Evolutionary conservation across 371 early-diverging fungal species (phyloP).

Genomic region (Choanephora cucurbitarum): DNA sequence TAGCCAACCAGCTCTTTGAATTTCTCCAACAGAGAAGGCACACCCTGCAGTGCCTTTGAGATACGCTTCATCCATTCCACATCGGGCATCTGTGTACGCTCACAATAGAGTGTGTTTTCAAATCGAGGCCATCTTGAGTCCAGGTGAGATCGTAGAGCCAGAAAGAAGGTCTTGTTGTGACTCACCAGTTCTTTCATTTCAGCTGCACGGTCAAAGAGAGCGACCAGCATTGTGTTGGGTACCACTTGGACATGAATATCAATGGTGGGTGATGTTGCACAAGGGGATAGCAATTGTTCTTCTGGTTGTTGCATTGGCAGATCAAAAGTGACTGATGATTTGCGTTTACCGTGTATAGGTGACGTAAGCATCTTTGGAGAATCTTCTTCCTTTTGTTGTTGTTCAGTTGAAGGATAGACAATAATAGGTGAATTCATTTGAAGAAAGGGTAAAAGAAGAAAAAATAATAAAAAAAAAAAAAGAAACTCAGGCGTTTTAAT

Average conservation of each 20-base stretch:
- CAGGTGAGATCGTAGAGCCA: conserved; percentile 25
- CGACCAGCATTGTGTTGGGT: conserved; percentile 47
- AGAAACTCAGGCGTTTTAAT: not conserved
- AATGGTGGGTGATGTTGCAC: conserved; percentile 26
- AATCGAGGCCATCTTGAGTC: conserved; percentile 37
- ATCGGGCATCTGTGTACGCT: conserved; percentile 34
- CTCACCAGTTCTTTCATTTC: conserved; percentile 50
- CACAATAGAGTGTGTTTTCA: conserved; percentile 37
- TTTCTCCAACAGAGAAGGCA: conserved; percentile 32
- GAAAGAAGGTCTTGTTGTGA: conserved; percentile 40
- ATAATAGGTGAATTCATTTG: not conserved
- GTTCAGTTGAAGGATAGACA: not conserved
- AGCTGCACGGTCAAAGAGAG: conserved; percentile 39
- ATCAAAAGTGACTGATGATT: conserved; percentile 47
- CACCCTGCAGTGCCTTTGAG: conserved; percentile 24
- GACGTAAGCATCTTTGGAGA: not conserved
- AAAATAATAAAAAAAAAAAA: not conserved
- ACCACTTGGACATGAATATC: conserved; percentile 46
- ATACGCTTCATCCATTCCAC: conserved; percentile 42
- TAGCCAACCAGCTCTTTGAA: conserved; percentile 51
- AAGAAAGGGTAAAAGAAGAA: not conserved
- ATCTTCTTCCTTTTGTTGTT: not conserved
- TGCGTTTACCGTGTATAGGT: conserved; percentile 8
- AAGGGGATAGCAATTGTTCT: conserved; percentile 27
- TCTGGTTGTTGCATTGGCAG: conserved; percentile 21